A percentile compares a stretch with the other conserved stretches of the same genome.
phyloP scores from a whole-genome alignment of 768 basidiomycete genomes.

The Neoboletus magnificus region DNA sequence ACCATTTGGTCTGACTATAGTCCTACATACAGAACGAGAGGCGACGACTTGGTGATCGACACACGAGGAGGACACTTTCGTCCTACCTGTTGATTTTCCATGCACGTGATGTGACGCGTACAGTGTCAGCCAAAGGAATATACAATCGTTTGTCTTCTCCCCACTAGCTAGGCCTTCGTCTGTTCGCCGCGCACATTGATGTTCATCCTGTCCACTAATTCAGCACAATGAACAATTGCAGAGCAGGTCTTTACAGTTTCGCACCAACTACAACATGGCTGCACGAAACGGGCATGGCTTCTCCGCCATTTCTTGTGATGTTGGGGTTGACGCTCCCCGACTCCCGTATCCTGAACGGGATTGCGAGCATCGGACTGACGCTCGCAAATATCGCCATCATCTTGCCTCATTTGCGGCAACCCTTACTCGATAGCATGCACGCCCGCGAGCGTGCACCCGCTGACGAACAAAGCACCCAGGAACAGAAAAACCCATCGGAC shows the following conservation, averaged over 20 bases:
- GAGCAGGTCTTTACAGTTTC: constrained; percentile 28
- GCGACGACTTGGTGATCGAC: not conserved
- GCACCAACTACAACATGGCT: constrained; percentile 21
- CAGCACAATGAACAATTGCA: constrained; percentile 22
- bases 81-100: constrained; percentile 8
- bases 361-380: constrained; percentile 26
- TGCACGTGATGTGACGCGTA: constrained; percentile 24
- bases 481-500: not conserved
- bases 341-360: constrained; percentile 24
- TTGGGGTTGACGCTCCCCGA: constrained; percentile 25
- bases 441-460: not conserved
- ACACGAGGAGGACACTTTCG: not conserved
- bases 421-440: constrained; percentile 13
- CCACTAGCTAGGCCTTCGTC: not conserved
- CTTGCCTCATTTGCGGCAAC: constrained; percentile 23
- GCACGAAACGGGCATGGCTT: constrained; percentile 20
- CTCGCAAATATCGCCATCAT: constrained; percentile 24
- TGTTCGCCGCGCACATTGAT: constrained; percentile 1
- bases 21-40: not conserved
- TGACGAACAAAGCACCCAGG: not conserved
- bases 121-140: constrained; percentile 2
- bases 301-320: constrained; percentile 23
- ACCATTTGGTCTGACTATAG: not conserved
- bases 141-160: not conserved
- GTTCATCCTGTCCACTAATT: constrained; percentile 1